Conservation (phyloP, 2,329 filamentous ascomycete species). For the Penicillium sp. region DNA sequence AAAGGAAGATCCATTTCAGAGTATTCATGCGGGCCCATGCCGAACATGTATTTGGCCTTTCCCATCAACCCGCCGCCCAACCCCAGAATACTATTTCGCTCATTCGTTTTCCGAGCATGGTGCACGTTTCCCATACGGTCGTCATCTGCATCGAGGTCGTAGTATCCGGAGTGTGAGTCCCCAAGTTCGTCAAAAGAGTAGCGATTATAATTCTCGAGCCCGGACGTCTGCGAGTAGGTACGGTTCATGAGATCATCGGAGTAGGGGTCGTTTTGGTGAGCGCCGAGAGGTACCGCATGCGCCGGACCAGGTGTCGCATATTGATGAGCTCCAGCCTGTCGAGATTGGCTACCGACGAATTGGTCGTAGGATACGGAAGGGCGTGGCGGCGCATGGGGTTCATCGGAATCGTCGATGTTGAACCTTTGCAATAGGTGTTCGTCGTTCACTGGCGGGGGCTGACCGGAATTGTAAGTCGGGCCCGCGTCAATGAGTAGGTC, state of each 20-base stretch:
- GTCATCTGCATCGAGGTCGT: conserved; percentile 63
- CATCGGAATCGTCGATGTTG: conserved; percentile 65
- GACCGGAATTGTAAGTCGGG: conserved; percentile 66
- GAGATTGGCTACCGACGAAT: conserved; percentile 70
- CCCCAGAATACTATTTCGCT: conserved; percentile 84
- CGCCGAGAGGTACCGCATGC: conserved; percentile 31
- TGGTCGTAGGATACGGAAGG: conserved; percentile 93
- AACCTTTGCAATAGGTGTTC: conserved; percentile 75
- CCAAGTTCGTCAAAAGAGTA: conserved; percentile 86
- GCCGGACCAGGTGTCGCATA: conserved; percentile 35
- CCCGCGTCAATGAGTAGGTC: conserved; percentile 44
- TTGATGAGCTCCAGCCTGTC: conserved; percentile 46
- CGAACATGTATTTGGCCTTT: conserved; percentile 82
- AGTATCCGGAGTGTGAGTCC: conserved; percentile 76
- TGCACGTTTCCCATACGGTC: conserved; percentile 54
- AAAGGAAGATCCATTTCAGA: conserved; percentile 98
- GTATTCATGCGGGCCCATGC: conserved; percentile 72
- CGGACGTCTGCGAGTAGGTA: conserved; percentile 72
- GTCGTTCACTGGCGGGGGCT: conserved; percentile 75
- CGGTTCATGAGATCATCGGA: conserved; percentile 38
- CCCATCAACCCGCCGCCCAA: conserved; percentile 85
- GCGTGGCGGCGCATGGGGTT: conserved; percentile 56
- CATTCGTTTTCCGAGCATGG: conserved; percentile 58
- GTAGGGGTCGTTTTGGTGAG: conserved; percentile 39
- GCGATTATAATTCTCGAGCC: conserved; percentile 80